phyloP scores from a whole-genome alignment of 257 asterid species.

The Solanum virginianum region DNA sequence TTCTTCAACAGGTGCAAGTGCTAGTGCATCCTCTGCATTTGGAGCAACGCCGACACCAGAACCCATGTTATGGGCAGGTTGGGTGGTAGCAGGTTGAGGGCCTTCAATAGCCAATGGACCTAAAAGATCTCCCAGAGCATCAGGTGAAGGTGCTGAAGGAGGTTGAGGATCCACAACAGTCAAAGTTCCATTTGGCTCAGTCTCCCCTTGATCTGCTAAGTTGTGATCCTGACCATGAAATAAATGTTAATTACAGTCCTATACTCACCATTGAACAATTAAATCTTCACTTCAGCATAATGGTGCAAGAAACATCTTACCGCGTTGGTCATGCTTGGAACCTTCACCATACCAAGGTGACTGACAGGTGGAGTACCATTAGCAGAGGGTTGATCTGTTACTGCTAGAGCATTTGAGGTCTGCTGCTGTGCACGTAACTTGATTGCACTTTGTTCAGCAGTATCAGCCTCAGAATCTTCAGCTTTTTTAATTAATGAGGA shows the following conservation, averaged over 20 bases:
- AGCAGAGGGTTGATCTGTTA: slow-evolving; percentile 62
- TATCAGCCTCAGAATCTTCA: slow-evolving; percentile 84
- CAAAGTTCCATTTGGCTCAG: slow-evolving; percentile 62
- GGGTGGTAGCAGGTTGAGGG: slow-evolving; percentile 28
- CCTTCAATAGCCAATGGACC: slow-evolving; percentile 82
- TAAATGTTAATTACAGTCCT: neutral
- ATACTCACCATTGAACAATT: neutral
- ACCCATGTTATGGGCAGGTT: slow-evolving; percentile 32
- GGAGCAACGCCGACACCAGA: slow-evolving; percentile 33
- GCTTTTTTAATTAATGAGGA: slow-evolving; percentile 79
- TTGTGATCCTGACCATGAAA: slow-evolving; percentile 38
- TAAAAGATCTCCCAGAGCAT: slow-evolving; percentile 85
- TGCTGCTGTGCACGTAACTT: slow-evolving; percentile 66
- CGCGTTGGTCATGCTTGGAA: slow-evolving; percentile 44
- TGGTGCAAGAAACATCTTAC: slow-evolving; percentile 30
- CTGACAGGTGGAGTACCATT: slow-evolving; percentile 53
- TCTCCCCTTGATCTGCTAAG: slow-evolving; percentile 33
- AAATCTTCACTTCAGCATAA: neutral
- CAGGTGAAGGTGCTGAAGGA: slow-evolving; percentile 51
- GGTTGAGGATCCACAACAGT: slow-evolving; percentile 75
- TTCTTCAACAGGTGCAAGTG: slow-evolving; percentile 68
- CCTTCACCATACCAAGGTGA: slow-evolving; percentile 78
- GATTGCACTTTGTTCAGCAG: slow-evolving; percentile 96
- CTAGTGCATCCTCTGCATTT: slow-evolving; percentile 50
- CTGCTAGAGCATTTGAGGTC: slow-evolving; percentile 69